Base-by-base conservation (phyloP, 176 grass and related monocot species). In the Musa schizocarpa region DNA sequence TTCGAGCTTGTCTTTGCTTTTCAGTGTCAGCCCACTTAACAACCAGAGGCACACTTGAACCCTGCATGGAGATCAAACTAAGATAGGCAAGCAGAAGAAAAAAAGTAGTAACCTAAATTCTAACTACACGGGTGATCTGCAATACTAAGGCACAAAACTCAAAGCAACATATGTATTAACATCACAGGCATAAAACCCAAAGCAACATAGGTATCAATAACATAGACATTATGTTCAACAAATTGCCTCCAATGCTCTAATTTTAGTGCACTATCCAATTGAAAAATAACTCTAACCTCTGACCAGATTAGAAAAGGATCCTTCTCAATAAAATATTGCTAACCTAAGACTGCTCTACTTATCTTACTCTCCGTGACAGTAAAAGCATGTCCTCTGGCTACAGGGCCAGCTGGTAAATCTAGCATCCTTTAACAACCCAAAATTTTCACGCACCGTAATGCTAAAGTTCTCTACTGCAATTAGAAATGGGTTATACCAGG, bases 21-120 rank as follows among this genome's bases (percentile, higher is more conserved):
- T 99, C 91, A n/a, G 96, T 99, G 55, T 99, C 96, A 2, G 96
- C 96, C 96, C 96, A 99, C 85, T 99, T 99, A 76, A 99, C 88
- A 91, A 99, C 96, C 86, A 99, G 84, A 0, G 96, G 91, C 70
- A 99, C 91, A 84, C 82, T 99, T 81, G 95, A 99, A 80, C 95
- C 90, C 95, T 99, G 75, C 16, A 50, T 72, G 43, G 1, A 1
- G 1, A 65, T 52, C 25, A 73, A n/a, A 56, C 17, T 29, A 8
- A 43, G 34, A 57, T 73, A 16, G 19, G 20, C 14, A 29, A 27
- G 27, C 53, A 74, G 24, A 74, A 74, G 13, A 24, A 74, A 16
- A 19, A 1, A 19, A 8, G 57, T 1, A 34, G 6, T 16, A 67
- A 14, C 10, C 13, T 3, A 74, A 16, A 16, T 17, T 20, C 43